phyloP scores from a whole-genome alignment of 176 grass and related monocot species.

The Pontederia paniculata region DNA sequence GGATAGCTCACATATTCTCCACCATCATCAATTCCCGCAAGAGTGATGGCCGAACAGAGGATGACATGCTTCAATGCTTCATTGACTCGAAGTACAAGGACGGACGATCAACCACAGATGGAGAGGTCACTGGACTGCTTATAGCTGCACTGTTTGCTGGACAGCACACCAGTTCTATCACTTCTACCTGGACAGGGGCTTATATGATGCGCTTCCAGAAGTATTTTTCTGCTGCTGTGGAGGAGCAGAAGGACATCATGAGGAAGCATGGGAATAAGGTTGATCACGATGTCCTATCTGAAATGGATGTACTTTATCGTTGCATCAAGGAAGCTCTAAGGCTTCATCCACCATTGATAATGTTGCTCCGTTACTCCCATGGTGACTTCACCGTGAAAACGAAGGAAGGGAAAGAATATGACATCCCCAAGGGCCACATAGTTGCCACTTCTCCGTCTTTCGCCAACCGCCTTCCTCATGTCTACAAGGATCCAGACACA shows the following conservation, averaged over 20 bases:
- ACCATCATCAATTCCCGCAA: slow-evolving; percentile 91
- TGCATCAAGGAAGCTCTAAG: slow-evolving; percentile 97
- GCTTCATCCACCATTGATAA: slow-evolving; percentile 81
- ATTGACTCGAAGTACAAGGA: slow-evolving; percentile 98
- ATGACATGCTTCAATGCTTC: slow-evolving; percentile 98
- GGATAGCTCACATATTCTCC: slow-evolving; percentile 72
- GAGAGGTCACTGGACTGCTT: slow-evolving; percentile 73
- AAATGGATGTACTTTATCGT: slow-evolving; percentile 92
- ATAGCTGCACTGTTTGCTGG: slow-evolving; percentile 91
- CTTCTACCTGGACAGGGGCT: slow-evolving; percentile 94
- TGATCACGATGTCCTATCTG: slow-evolving; percentile 82
- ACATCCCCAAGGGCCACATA: slow-evolving; percentile 93
- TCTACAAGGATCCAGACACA: slow-evolving; percentile 72
- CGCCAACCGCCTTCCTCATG: slow-evolving; percentile 75
- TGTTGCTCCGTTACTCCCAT: slow-evolving; percentile 85
- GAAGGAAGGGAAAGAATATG: slow-evolving; percentile 63
- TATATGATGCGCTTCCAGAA: slow-evolving; percentile 66
- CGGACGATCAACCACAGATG: slow-evolving; percentile 65
- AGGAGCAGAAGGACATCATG: slow-evolving; percentile 92
- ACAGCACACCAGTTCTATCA: slow-evolving; percentile 96
- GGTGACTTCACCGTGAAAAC: slow-evolving; percentile 68
- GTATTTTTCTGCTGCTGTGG: slow-evolving; percentile 45
- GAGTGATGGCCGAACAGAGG: slow-evolving; percentile 50
- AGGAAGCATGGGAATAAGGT: slow-evolving; percentile 60
- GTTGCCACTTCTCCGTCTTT: slow-evolving; percentile 79